A percentile compares a stretch with the other conserved stretches of the same genome.
phyloP scores from a whole-genome alignment of 345 rosid species.

The Barbarea vulgaris region DNA sequence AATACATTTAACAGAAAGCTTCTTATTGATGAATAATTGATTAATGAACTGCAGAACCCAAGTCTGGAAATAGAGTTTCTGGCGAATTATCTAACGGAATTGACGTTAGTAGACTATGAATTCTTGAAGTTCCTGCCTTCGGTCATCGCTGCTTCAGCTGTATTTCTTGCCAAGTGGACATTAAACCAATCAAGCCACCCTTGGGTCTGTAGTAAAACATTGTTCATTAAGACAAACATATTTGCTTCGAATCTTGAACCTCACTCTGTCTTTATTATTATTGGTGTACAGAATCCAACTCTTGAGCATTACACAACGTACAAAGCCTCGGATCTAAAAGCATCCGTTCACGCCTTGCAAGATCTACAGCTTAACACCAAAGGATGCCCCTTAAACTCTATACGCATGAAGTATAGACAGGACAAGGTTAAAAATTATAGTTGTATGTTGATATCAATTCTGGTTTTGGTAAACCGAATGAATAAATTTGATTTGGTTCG shows the following conservation, averaged over 20 bases:
- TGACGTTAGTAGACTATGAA: constrained; percentile 62
- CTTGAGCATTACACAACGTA: constrained; percentile 78
- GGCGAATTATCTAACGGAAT: constrained; percentile 78
- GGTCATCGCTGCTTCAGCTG: constrained; percentile 83
- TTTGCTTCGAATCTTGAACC: not conserved
- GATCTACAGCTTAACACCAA: constrained; percentile 65
- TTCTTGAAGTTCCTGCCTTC: constrained; percentile 83
- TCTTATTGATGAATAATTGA: no score
- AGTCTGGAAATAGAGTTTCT: constrained; percentile 74
- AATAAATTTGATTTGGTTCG: constrained; percentile 1
- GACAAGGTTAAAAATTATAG: constrained; percentile 53
- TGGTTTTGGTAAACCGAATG: not conserved
- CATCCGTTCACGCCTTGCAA: constrained; percentile 57
- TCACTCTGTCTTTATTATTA: not conserved
- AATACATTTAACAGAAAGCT: constrained; percentile 13
- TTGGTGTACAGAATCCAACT: constrained; percentile 60
- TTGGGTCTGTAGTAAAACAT: constrained; percentile 57
- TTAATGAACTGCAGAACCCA: constrained; percentile 76
- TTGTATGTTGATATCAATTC: not conserved
- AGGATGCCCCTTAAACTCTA: constrained; percentile 68
- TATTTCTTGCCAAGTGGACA: constrained; percentile 94
- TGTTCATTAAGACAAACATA: constrained; percentile 5
- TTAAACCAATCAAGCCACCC: constrained; percentile 77
- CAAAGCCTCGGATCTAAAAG: constrained; percentile 63
- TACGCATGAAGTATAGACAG: constrained; percentile 70